Evolutionary conservation across 164 flowering plant genomes (phyloP), one percentile per base, ranked within the genome.

Genomic region (Chimonanthus salicifolius): DNA sequence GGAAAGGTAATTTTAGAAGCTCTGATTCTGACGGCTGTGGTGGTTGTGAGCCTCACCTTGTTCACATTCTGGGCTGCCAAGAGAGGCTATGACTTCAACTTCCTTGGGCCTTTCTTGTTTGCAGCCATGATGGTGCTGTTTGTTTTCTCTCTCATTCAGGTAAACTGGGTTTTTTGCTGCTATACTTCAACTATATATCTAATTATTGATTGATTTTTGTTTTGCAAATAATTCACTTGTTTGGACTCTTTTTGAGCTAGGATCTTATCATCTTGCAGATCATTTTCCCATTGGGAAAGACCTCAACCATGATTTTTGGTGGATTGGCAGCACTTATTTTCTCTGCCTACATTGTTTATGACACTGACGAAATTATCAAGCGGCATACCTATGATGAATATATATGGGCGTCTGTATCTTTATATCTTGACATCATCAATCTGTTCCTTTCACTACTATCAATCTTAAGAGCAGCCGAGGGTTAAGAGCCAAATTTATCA

Each of bases 281-380:
- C 16, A 72, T 91, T 6, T 88, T 94, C 48, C 97, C 99, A 2
- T 68, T 94, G 72, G 97, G 99, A 1, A 84, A 68, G 79, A 63
- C 85, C 43, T 77, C 89, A 0, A 81, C 80, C 68, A 94, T 87
- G 97, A 86, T 92, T 46, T 89, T 86, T 47, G 98, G 93, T 3
- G 75, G 84, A 20, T 64, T 94, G 78, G 95, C 90, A 0, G 83
- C 98, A 0, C 77, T 92, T 71, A 83, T 94, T 67, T 94, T 92
- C 85, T 91, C 94, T 62, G 96, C 93, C 1, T 94, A 89, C 80
- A 90, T 91, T n/a, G 76, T 94, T 0, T 92, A 90, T 49, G 99
- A 92, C 81, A 92, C 99, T 0, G 96, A 94, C 75, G 89, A 94
- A 64, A 76, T 94, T 79, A 94, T 94, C 82, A 92, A 90, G 83